Base-by-base conservation (phyloP, 2,329 filamentous ascomycete genomes). In the Aspergillus nomiae region DNA sequence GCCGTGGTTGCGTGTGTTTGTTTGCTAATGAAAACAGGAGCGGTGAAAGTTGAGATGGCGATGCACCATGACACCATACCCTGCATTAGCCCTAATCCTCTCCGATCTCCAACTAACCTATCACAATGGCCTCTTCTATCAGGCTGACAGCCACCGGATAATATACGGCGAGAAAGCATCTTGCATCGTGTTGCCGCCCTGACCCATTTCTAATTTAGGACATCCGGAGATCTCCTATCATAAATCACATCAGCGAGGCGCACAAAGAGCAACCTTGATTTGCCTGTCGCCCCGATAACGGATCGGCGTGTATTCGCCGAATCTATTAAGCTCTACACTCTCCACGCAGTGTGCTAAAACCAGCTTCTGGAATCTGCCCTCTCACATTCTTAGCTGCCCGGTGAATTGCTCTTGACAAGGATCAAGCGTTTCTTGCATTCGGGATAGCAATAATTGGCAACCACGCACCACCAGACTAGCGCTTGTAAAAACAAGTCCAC, bases 301-400 rank as follows among this genome's bases (percentile, higher is more conserved):
- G 30, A 12, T 63, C 56, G n/a, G 62, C 43, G 63, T 64, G 62
- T 62, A 53, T 45, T 43, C 48, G 51, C 36, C 43, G 28, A 45
- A 34, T 24, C 26, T 61, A 59, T 64, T 50, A 61, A 63, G 48
- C 59, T 58, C 30, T 53, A 16, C 28, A 8, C 26, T 24, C 32
- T 26, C 32, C 45, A 51, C 38, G 56, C n/a, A 41, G 14, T 45
- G 36, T 41, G 28, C 45, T 36, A 21, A 34, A 19, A n/a, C 30
- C n/a, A 10, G 34, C 30, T 21, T 24, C 32, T 43, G 26, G 36
- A 55, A 60, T 55, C 48, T 62, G 63, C 34, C 36, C 26, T 46
- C 36, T 58, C 57, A 54, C 38, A 56, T 46, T 43, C 57, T 50
- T 46, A 9, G 24, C 30, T 41, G 19, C 16, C 36, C 56, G 24